phyloP scores from a whole-genome alignment of 257 asterid species.

The Jacaranda mimosifolia region DNA sequence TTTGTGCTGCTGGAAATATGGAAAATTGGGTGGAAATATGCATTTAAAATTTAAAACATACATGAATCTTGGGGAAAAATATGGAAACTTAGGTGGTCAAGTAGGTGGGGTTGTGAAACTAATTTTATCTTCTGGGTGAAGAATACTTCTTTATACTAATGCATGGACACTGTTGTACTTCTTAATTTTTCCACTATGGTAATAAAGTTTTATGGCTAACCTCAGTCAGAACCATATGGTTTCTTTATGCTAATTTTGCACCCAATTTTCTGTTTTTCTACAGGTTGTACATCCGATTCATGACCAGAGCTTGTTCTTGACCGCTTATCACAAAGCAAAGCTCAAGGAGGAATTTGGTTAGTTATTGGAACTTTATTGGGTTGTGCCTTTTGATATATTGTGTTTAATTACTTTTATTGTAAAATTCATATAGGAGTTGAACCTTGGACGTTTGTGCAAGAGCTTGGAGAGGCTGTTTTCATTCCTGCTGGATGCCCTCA shows the following conservation, averaged over 20 bases:
- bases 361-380: slow-evolving; percentile 28
- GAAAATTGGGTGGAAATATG: neutral
- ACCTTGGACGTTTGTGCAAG: slow-evolving; percentile 74
- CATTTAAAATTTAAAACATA: neutral
- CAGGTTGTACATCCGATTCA: slow-evolving; percentile 78
- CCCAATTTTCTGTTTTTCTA: slow-evolving; percentile 21
- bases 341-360: slow-evolving; percentile 74
- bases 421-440: slow-evolving; percentile 58
- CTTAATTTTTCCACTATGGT: neutral
- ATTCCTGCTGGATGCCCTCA: no score
- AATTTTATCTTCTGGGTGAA: neutral
- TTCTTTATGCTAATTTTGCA: neutral
- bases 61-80: neutral
- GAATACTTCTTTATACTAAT: slow-evolving; percentile 1
- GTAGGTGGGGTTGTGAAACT: neutral
- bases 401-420: neutral
- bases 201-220: neutral
- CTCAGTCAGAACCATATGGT: neutral
- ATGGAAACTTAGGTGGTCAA: neutral
- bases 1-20: neutral
- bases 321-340: slow-evolving; percentile 54
- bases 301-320: slow-evolving; percentile 68
- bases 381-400: neutral
- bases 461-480: no score
- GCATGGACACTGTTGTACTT: neutral